These are phyloP conservation scores for Spergularia bocconei DNA, from an alignment of 148 eudicot genomes.

Conservation along the genomic window DNA sequence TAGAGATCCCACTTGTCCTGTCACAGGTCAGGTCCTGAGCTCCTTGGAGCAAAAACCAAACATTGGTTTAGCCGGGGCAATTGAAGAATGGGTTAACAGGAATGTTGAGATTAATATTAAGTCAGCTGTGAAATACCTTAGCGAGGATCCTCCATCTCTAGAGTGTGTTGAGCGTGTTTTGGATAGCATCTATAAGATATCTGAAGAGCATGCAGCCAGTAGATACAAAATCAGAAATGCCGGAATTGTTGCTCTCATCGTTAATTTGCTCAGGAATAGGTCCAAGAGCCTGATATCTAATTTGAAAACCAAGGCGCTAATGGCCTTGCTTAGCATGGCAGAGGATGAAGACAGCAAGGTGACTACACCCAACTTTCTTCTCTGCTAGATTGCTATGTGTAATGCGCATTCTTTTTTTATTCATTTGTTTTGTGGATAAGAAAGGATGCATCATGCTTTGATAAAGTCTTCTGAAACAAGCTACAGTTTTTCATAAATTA, in stretches of 20 bases:
- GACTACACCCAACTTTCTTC: constrained; percentile 15
- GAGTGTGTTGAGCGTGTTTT: constrained; percentile 44
- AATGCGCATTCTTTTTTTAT: not conserved
- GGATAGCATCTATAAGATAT: constrained; percentile 45
- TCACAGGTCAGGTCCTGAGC: constrained; percentile 55
- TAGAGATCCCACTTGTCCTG: constrained; percentile 77
- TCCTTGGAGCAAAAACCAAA: constrained; percentile 62
- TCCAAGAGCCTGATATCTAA: constrained; percentile 40
- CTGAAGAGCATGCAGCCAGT: constrained; percentile 54
- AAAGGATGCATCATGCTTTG: not conserved
- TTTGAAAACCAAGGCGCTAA: constrained; percentile 56
- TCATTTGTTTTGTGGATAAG: not conserved
- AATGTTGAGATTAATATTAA: constrained; percentile 59
- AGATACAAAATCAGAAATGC: constrained; percentile 57
- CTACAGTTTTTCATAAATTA: not conserved
- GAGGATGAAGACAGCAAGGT: constrained; percentile 75
- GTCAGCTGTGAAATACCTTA: constrained; percentile 45
- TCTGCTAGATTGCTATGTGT: not conserved
- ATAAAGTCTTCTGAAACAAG: not conserved
- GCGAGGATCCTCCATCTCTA: constrained; percentile 34
- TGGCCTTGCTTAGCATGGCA: constrained; percentile 56
- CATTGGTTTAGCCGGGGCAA: constrained; percentile 70
- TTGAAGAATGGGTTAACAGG: constrained; percentile 71
- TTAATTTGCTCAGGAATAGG: constrained; percentile 40
- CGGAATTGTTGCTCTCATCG: constrained; percentile 41